Percentiles rank a stretch among this genome's conserved stretches.
Evolutionary conservation across 2,329 filamentous ascomycete genomes (phyloP).

Genomic region (Apiospora arundinis): DNA sequence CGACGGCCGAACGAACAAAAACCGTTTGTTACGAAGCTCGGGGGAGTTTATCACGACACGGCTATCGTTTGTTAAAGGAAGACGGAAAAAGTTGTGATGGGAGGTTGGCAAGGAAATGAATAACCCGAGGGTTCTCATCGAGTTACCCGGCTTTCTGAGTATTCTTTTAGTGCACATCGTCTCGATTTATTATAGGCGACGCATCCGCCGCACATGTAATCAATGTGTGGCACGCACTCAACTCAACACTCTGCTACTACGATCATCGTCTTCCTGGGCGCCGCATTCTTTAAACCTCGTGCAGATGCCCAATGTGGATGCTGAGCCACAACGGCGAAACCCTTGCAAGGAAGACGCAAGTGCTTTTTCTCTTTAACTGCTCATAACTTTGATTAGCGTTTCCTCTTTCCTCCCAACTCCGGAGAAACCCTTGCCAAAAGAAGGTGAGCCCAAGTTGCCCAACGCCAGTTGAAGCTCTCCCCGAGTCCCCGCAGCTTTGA

Average conservation of each 20-base stretch:
- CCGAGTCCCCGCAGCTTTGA: not conserved
- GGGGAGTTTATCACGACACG: not conserved
- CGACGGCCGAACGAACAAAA: not conserved
- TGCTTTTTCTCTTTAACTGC: not conserved
- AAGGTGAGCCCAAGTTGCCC: not conserved
- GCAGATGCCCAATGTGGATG: constrained; percentile 3
- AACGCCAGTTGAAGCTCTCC: constrained; percentile 8
- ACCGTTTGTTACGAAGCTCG: not conserved
- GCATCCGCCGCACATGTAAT: constrained; percentile 4
- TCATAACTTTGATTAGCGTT: not conserved
- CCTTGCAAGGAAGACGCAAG: not conserved
- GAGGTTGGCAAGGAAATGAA: not conserved
- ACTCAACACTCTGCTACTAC: not conserved
- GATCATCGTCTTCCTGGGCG: constrained; percentile 2
- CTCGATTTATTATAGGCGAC: constrained; percentile 7
- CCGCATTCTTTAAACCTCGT: not conserved
- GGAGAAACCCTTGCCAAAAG: not conserved
- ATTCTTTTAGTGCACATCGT: not conserved
- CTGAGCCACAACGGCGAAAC: constrained; percentile 7
- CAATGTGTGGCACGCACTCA: not conserved
- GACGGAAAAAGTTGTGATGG: not conserved
- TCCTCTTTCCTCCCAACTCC: not conserved
- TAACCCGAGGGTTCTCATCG: not conserved
- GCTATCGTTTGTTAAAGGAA: not conserved
- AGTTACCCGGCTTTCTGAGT: not conserved